phyloP scores from a whole-genome alignment of 805 yeast genomes.

The Ogataea chonburiensis region DNA sequence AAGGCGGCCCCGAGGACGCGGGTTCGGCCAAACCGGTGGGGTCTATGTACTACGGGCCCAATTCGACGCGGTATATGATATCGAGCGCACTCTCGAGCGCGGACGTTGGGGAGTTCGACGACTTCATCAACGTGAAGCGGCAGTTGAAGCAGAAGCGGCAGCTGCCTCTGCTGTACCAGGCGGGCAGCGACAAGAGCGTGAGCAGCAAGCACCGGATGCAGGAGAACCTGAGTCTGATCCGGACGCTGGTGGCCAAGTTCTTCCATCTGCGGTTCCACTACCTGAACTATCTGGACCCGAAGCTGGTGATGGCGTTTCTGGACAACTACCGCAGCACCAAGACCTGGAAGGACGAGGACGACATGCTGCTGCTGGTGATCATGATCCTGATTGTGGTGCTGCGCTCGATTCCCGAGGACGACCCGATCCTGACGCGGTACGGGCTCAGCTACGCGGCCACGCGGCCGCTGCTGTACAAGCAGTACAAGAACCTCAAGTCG shows the following conservation, averaged over 20 bases:
- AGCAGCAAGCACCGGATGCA: constrained; percentile 18
- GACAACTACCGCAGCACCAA: constrained; percentile 34
- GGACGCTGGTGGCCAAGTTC: constrained; percentile 40
- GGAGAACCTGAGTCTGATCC: constrained; percentile 37
- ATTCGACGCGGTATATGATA: constrained; percentile 48
- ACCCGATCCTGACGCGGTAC: constrained; percentile 25
- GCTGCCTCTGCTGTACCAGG: constrained; percentile 24
- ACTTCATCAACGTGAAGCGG: constrained; percentile 30
- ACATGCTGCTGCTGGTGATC: constrained; percentile 40
- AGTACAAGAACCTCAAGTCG: constrained; percentile 44
- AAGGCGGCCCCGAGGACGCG: constrained; percentile 5
- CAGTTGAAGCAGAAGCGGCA: constrained; percentile 32
- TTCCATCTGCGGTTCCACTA: constrained; percentile 42
- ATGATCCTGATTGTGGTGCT: constrained; percentile 45
- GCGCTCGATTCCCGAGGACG: constrained; percentile 33
- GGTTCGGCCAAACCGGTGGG: constrained; percentile 2
- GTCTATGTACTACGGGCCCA: constrained; percentile 49
- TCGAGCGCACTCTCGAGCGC: constrained; percentile 32
- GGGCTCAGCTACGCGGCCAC: constrained; percentile 24
- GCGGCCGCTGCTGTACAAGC: constrained; percentile 36
- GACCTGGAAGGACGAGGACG: constrained; percentile 50
- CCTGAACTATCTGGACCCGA: constrained; percentile 39
- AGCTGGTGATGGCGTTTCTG: constrained; percentile 38
- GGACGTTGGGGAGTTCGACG: constrained; percentile 29
- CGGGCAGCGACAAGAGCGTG: constrained; percentile 8